These are phyloP conservation scores for Boletus rubroflammeus DNA, from an alignment of 768 basidiomycete genomes.

Conservation along the genomic window DNA sequence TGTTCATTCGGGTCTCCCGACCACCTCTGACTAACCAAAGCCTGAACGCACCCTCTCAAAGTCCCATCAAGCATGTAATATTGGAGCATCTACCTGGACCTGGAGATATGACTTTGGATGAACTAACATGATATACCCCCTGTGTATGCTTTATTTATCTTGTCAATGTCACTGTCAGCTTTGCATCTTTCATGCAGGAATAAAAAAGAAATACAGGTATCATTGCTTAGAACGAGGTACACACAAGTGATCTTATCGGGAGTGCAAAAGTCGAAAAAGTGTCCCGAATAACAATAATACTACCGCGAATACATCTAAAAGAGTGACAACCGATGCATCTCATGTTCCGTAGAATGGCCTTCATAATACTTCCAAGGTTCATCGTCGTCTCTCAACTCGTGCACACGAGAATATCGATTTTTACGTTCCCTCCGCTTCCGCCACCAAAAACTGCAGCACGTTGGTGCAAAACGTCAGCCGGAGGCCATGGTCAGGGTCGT, in stretches of 20 bases:
- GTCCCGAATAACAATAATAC: background rate
- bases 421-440: constrained; percentile 20
- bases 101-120: constrained; percentile 53
- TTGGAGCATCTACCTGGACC: constrained; percentile 36
- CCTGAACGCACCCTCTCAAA: constrained; percentile 29
- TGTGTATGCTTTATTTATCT: constrained; percentile 15
- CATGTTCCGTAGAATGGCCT: constrained; percentile 8
- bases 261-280: background rate
- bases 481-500: background rate
- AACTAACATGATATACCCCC: constrained; percentile 31
- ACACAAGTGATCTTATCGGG: background rate
- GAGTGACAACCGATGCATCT: constrained; percentile 11
- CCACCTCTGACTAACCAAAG: constrained; percentile 45
- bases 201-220: background rate
- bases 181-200: background rate
- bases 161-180: constrained; percentile 1
- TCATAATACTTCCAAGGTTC: constrained; percentile 32
- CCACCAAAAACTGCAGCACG: constrained; percentile 28
- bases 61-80: constrained; percentile 15
- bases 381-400: constrained; percentile 28
- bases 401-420: constrained; percentile 20
- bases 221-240: background rate
- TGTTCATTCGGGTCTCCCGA: constrained; percentile 44
- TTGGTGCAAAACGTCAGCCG: background rate
- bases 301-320: background rate